Conservation (phyloP, 345 rosid genomes). For the Passiflora organensis region DNA sequence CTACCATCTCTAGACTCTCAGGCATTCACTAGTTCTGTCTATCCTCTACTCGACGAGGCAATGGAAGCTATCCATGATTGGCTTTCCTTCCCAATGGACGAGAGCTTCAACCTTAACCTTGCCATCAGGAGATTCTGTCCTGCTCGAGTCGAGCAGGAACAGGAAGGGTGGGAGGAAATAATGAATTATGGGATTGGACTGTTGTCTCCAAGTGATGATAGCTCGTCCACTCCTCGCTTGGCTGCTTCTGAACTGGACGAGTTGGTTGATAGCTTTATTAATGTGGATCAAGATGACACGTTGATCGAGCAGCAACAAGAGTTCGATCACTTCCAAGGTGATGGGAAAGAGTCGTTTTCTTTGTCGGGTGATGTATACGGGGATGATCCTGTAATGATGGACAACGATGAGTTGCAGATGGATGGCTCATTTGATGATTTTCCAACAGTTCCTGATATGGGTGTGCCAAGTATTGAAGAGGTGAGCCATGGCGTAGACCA, state of each 20-base stretch:
- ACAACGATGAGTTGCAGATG: constrained; percentile 22
- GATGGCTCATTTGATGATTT: constrained; percentile 12
- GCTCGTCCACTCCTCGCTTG: constrained; percentile 17
- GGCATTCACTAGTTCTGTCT: not conserved
- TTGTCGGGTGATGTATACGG: constrained; percentile 11
- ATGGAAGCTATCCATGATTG: constrained; percentile 38
- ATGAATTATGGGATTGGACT: constrained; percentile 22
- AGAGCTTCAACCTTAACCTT: constrained; percentile 41
- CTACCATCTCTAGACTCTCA: too few species aligned
- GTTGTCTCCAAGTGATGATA: constrained; percentile 17
- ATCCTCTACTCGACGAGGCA: constrained; percentile 16
- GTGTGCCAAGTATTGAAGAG: constrained; percentile 12
- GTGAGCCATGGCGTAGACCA: constrained; percentile 48
- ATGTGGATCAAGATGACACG: constrained; percentile 22
- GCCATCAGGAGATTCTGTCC: constrained; percentile 63
- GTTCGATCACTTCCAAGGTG: constrained; percentile 14
- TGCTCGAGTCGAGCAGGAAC: constrained; percentile 48
- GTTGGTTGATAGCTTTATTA: constrained; percentile 56
- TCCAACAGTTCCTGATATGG: constrained; percentile 13
- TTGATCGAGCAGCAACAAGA: constrained; percentile 2
- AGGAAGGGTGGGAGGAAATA: constrained; percentile 26
- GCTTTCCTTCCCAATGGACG: constrained; percentile 31
- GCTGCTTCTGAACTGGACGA: constrained; percentile 48
- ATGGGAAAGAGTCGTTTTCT: constrained; percentile 15
- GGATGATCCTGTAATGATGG: constrained; percentile 22